Conservation (phyloP, 306 rosid genomes). For the Argentina anserina region DNA sequence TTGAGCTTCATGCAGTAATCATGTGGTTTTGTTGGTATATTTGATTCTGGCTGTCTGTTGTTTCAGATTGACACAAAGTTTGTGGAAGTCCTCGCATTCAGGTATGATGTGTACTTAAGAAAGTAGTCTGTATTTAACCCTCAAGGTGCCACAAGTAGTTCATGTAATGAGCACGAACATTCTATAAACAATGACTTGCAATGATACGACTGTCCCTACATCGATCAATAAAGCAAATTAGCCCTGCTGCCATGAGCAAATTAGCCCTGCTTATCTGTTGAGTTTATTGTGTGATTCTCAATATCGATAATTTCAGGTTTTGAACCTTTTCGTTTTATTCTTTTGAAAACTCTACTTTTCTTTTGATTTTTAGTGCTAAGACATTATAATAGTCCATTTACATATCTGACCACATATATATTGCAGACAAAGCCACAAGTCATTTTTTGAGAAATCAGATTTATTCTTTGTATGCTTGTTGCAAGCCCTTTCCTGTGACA, state of each 20-base stretch:
- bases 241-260: neutral
- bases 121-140: neutral
- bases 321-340: neutral
- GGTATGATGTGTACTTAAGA: constrained; percentile 33
- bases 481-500: constrained; percentile 59
- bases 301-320: neutral
- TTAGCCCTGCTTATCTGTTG: neutral
- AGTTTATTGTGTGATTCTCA: neutral
- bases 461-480: constrained; percentile 70
- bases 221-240: neutral
- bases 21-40: constrained; percentile 3
- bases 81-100: constrained; percentile 68
- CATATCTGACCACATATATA: neutral
- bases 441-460: constrained; percentile 76
- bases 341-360: neutral
- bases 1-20: neutral
- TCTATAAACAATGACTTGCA: neutral
- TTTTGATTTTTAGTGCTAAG: neutral
- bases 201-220: neutral
- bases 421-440: constrained; percentile 67
- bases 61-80: constrained; percentile 78
- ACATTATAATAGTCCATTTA: neutral
- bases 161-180: neutral
- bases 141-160: neutral
- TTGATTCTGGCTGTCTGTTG: constrained; percentile 16